A percentile compares a stretch with the other conserved stretches of the same genome.
phyloP scores from a whole-genome alignment of 768 basidiomycete species.

The Podaxis sp. region DNA sequence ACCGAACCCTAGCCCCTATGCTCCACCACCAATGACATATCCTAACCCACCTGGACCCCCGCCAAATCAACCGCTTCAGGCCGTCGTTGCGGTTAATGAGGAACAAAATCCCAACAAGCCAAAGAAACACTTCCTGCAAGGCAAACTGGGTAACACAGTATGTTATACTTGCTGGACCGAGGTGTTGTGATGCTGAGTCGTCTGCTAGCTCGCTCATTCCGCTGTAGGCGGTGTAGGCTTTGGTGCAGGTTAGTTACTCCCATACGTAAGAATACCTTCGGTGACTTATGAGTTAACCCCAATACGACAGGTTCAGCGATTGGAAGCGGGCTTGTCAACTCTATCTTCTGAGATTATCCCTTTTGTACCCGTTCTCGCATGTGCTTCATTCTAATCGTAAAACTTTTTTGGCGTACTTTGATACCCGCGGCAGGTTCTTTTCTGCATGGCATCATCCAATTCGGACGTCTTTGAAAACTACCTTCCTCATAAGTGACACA shows the following conservation, averaged over 20 bases:
- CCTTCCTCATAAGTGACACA: neutral
- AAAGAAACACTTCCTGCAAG: slow-evolving; percentile 56
- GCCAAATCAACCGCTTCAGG: slow-evolving; percentile 15
- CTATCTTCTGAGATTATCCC: slow-evolving; percentile 38
- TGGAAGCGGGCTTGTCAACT: slow-evolving; percentile 43
- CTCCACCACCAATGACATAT: slow-evolving; percentile 27
- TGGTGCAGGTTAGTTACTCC: slow-evolving; percentile 54
- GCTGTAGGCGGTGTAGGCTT: slow-evolving; percentile 72
- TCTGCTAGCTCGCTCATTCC: slow-evolving; percentile 46
- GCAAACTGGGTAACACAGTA: slow-evolving; percentile 53
- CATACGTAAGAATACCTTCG: slow-evolving; percentile 30
- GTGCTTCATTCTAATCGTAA: too few species aligned
- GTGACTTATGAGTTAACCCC: slow-evolving; percentile 4
- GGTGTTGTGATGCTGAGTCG: slow-evolving; percentile 5
- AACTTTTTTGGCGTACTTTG: too few species aligned
- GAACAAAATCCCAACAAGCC: slow-evolving; percentile 28
- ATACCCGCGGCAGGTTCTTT: too few species aligned
- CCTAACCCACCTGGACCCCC: slow-evolving; percentile 17
- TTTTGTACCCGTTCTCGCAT: neutral
- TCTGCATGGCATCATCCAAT: too few species aligned
- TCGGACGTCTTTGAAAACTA: neutral
- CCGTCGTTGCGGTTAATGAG: slow-evolving; percentile 24
- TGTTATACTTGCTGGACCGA: slow-evolving; percentile 3
- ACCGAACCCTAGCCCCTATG: slow-evolving; percentile 16
- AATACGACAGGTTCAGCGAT: slow-evolving; percentile 40